Evolutionary conservation across 202 grass and related monocot genomes (phyloP).

Genomic region (Bolboschoenoplectus hybrid): DNA sequence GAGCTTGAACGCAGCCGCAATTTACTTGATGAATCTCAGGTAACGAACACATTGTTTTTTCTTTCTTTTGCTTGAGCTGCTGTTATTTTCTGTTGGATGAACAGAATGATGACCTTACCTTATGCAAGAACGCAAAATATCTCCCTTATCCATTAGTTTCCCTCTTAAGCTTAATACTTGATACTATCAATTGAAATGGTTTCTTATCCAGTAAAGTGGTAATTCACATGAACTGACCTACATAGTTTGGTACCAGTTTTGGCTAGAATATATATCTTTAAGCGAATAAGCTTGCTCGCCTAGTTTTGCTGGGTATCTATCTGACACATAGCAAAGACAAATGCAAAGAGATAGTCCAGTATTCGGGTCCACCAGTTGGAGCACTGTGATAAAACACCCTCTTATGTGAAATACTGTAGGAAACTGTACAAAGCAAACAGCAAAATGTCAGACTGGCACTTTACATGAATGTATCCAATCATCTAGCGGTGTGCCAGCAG

Average conservation of each 20-base stretch:
- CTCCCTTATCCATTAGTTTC: neutral
- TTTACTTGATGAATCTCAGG: slow-evolving; percentile 97
- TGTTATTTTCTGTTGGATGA: slow-evolving; percentile 3
- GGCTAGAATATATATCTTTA: neutral
- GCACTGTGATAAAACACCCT: neutral
- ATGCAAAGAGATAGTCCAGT: neutral
- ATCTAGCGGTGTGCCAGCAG: neutral
- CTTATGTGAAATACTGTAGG: neutral
- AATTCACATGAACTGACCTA: neutral
- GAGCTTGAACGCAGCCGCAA: slow-evolving; percentile 65
- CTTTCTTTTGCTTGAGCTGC: slow-evolving; percentile 13
- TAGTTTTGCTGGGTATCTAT: neutral
- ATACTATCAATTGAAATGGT: slow-evolving; percentile 17
- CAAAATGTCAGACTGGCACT: slow-evolving; percentile 2
- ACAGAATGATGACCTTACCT: neutral
- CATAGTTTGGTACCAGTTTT: neutral
- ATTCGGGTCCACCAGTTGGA: neutral
- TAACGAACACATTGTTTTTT: slow-evolving; percentile 44
- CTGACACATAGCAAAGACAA: neutral
- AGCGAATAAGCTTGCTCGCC: neutral
- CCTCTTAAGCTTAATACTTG: neutral
- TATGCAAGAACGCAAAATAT: neutral
- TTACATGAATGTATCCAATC: neutral
- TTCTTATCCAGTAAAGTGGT: slow-evolving; percentile 10
- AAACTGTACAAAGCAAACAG: neutral